Percentiles rank a stretch among this genome's conserved stretches.
phyloP scores from a whole-genome alignment of 306 rosid species.

The Senna tora region DNA sequence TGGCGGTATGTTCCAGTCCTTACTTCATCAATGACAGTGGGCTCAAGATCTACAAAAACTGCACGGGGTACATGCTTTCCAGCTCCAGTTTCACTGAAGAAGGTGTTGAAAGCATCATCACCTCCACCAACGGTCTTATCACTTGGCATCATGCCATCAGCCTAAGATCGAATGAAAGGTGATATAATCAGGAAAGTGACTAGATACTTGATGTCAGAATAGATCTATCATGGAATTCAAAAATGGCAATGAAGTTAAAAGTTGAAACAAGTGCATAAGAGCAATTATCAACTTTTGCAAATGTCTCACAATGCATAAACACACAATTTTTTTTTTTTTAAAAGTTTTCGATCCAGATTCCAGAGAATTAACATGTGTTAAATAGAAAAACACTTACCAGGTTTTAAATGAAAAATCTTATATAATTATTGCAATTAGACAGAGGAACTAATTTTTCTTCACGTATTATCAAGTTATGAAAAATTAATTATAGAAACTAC shows the following conservation, averaged over 20 bases:
- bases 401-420: not conserved
- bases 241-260: not conserved
- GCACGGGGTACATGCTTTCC: slow-evolving; percentile 91
- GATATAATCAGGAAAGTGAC: not conserved
- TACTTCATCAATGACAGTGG: slow-evolving; percentile 77
- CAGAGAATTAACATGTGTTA: not conserved
- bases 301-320: not conserved
- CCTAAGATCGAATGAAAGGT: slow-evolving; percentile 33
- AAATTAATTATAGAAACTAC: not conserved
- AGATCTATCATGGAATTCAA: not conserved
- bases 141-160: slow-evolving; percentile 88
- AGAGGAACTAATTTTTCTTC: not conserved
- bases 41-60: slow-evolving; percentile 80
- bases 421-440: not conserved
- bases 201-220: not conserved
- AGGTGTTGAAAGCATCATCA: slow-evolving; percentile 85
- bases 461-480: not conserved
- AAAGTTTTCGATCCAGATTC: not conserved
- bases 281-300: not conserved
- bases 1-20: slow-evolving; percentile 64
- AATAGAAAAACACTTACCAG: not conserved
- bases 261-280: not conserved
- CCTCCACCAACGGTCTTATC: slow-evolving; percentile 58
- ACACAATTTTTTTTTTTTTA: not conserved
- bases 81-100: slow-evolving; percentile 85